Base-by-base conservation (phyloP, 306 rosid species). In the Malus fusca region DNA sequence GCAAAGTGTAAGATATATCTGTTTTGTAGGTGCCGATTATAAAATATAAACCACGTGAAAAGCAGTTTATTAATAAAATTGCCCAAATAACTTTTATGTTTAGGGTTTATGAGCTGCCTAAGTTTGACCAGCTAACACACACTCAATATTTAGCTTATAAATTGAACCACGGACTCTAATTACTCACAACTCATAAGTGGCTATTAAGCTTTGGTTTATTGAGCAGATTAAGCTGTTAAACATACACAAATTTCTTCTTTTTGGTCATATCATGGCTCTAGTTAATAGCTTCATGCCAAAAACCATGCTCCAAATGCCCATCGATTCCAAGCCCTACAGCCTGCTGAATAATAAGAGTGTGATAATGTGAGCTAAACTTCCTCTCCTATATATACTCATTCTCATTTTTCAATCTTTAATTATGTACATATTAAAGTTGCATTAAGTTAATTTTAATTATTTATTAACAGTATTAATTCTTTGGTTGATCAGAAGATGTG, bases 401-500 rank as follows among this genome's bases (percentile, higher is more conserved):
- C 21, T 61, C 37, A 13, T 26, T 18, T 18, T 31, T 31, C 68
- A 64, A 31, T 31, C 14, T 22, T 28, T 31, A 31, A 64, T 28
- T 3, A 30, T 61, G 8, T 12, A 7, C 26, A 14, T 12, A 17
- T 0, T 2, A 26, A 25, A 4, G 19, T 60, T 25, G 3, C 30
- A 60, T 60, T 25, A 12, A 61, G 11, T 18, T 30, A 31, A 21
- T 31, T 63, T 25, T 64, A 26, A 8, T 18, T 13, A 5, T 5
- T 26, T 61, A 28, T 8, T 56, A 17, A 26, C 11, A 53, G 22
- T 35, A 21, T 35, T 35, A 66, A 4, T 63, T 63, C n/a, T 66
- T 66, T 35, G 69, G 13, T 48, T 48, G 73, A 26, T 31, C 75
- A 53, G 75, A 71, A 31, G 30, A 53, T 71, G 64, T n/a, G 75